Base-by-base conservation (phyloP, 805 yeast genomes). In the Kodamaea kakaduensis region DNA sequence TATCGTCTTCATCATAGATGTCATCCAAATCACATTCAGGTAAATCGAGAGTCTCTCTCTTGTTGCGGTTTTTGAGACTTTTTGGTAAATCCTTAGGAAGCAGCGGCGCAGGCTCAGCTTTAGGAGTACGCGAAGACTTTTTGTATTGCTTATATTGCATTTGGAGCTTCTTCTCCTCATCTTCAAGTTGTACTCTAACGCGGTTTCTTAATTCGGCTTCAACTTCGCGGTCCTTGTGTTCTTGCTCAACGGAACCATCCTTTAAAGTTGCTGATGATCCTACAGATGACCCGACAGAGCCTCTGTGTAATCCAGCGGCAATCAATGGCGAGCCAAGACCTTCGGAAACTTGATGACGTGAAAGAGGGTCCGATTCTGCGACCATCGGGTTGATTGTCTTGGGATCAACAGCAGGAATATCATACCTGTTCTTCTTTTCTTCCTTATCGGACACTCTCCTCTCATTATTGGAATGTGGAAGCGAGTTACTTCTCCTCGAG, bases 1-100 rank as follows among this genome's bases (percentile, higher is more conserved):
- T n/a, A n/a, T n/a, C n/a, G n/a, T n/a, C n/a, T n/a, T 20, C 32
- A 4, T 21, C 27, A 5, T 18, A 26, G 6, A 21, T 21, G 31
- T 39, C 43, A 10, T 39, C 43, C 34, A 32, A 32, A 21, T 41
- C 36, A 19, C 38, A 36, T 17, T 42, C 45, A 7, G 39, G 41
- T 2, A 41, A 36, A 9, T 34, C 41, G 16, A 33, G 36, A 15
- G 34, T 31, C 34, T 17, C 34, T 17, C 17, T 9, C 34, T 31
- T 27, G 32, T 22, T 23, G 14, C 17, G 25, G 25, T 17, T 16
- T 23, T 31, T 29, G 10, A 34, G 25, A 4, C 25, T 12, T 23
- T 32, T 25, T 7, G 32, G 32, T 3, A 27, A n/a, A 4, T 14
- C 30, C 13, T 8, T 22, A 10, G 37, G 37, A 12, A 34, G 18